These are phyloP conservation scores for Trypanosoma lewisi DNA, from an alignment of 208 protist genomes.

Conservation along the genomic window DNA sequence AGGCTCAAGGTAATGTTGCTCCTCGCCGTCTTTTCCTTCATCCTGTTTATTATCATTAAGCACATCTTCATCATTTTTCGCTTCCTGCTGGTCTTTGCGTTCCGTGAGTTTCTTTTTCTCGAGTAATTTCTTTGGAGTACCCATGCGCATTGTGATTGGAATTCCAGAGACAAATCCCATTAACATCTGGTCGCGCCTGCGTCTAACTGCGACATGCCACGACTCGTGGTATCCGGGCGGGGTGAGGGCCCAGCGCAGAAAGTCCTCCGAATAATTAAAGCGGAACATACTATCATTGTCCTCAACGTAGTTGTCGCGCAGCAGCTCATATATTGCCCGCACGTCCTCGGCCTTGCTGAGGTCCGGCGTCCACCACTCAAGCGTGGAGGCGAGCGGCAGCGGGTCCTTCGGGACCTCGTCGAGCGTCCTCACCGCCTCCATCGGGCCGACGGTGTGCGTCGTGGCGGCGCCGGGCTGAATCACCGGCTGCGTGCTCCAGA, in stretches of 20 bases:
- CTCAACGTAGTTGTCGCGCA: slow-evolving; percentile 99
- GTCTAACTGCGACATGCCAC: slow-evolving; percentile 98
- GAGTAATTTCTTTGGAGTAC: slow-evolving; percentile 30
- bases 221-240: slow-evolving; percentile 93
- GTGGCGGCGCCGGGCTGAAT: slow-evolving; percentile 40
- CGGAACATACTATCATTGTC: slow-evolving; percentile 99
- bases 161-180: slow-evolving; percentile 98
- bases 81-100: neutral
- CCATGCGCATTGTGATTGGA: slow-evolving; percentile 88
- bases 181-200: slow-evolving; percentile 85
- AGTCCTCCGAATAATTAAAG: slow-evolving; percentile 98
- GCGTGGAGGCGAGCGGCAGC: slow-evolving; percentile 85
- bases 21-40: too few relatives aligned
- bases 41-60: too few relatives aligned
- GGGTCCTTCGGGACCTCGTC: slow-evolving; percentile 90
- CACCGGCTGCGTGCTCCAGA: slow-evolving; percentile 88
- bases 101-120: slow-evolving; percentile 9
- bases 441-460: slow-evolving; percentile 37
- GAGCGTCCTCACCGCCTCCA: slow-evolving; percentile 67
- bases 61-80: slow-evolving; percentile 6
- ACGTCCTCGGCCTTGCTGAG: slow-evolving; percentile 80
- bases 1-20: slow-evolving; percentile 31
- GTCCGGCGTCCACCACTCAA: slow-evolving; percentile 95
- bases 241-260: slow-evolving; percentile 97
- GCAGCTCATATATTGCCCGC: slow-evolving; percentile 89